Evolutionary conservation across 257 asterid species (phyloP).

Genomic region (Ajuga chamaepitys): DNA sequence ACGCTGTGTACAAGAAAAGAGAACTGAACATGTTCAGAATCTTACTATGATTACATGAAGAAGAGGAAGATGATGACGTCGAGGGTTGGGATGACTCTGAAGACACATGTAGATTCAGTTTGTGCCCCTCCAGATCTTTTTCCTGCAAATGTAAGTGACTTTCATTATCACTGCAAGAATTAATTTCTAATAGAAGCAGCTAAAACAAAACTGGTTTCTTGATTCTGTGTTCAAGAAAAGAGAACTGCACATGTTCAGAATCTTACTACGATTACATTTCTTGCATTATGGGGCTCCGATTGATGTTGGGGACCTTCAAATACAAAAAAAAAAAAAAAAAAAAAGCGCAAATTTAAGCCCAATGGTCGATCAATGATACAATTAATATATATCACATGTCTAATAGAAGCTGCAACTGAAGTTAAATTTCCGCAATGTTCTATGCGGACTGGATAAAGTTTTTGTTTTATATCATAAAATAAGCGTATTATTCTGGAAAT

Average conservation of each 20-base stretch:
- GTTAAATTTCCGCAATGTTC: background rate
- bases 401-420: background rate
- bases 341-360: slow-evolving; percentile 9
- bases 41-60: slow-evolving; percentile 36
- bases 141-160: slow-evolving; percentile 39
- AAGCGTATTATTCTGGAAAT: background rate
- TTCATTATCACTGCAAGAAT: background rate
- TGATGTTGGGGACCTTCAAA: slow-evolving; percentile 38
- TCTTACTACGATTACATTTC: slow-evolving; percentile 32
- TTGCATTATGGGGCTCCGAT: slow-evolving; percentile 35
- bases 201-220: background rate
- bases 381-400: background rate
- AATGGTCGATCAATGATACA: background rate
- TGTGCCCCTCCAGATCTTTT: slow-evolving; percentile 23
- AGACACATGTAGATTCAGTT: slow-evolving; percentile 33
- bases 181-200: background rate
- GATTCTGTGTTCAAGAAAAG: background rate
- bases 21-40: slow-evolving; percentile 11
- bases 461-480: background rate
- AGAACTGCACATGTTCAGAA: slow-evolving; percentile 7
- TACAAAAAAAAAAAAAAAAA: background rate
- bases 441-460: too few relatives aligned
- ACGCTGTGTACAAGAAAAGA: background rate
- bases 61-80: slow-evolving; percentile 20
- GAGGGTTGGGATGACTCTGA: slow-evolving; percentile 47